Percentiles rank a stretch among this genome's conserved stretches.
phyloP scores from a whole-genome alignment of 2,329 filamentous ascomycete species.

The Exophiala xenobiotica region DNA sequence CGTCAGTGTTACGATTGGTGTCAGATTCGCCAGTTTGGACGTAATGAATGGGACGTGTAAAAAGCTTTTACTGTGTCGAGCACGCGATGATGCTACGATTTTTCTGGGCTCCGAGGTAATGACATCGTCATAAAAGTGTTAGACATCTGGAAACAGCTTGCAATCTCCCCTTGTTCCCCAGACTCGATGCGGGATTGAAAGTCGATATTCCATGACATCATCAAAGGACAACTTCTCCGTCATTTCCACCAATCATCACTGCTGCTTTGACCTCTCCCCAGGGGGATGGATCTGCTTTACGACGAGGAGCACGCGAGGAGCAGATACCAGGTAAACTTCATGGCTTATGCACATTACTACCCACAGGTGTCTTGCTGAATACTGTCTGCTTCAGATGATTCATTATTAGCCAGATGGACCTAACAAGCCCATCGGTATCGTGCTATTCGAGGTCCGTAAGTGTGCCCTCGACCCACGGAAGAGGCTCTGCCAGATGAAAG shows the following conservation, averaged over 20 bases:
- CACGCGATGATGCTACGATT: conserved; percentile 1
- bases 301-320: not conserved
- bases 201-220: conserved; percentile 2
- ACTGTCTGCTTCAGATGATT: not conserved
- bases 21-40: not conserved
- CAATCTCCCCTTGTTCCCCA: not conserved
- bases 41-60: not conserved
- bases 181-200: not conserved
- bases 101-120: no score
- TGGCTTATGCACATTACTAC: not conserved
- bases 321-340: not conserved
- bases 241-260: not conserved
- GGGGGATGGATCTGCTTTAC: not conserved
- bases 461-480: conserved; percentile 95
- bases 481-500: conserved; percentile 97
- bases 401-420: conserved; percentile 26
- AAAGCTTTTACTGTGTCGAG: not conserved
- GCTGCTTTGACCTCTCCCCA: not conserved
- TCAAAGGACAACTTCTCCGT: not conserved
- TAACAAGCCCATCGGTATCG: conserved; percentile 25
- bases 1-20: not conserved
- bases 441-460: conserved; percentile 51
- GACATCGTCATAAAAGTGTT: not conserved
- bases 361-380: not conserved
- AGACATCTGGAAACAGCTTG: not conserved